Percentiles rank a stretch among this genome's conserved stretches.
Conservation (phyloP, 2,329 filamentous ascomycete genomes). For the Aspergillus tamarii region DNA sequence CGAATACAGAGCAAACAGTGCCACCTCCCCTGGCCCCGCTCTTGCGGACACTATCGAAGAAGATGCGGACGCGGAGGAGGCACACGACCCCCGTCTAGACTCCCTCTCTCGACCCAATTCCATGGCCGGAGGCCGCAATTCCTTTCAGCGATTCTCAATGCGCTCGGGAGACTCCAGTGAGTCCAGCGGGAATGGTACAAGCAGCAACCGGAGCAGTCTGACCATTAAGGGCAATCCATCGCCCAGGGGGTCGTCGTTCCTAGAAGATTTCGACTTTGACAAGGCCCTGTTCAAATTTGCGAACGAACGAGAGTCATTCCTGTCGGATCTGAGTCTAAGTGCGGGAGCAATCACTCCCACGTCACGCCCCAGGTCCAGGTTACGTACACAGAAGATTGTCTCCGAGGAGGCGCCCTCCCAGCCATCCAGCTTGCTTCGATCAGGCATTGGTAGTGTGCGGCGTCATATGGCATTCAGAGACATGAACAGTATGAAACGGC, state of each 20-base stretch:
- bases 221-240: constrained; percentile 57
- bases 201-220: constrained; percentile 66
- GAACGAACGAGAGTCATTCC: constrained; percentile 88
- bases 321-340: constrained; percentile 87
- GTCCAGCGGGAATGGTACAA: constrained; percentile 47
- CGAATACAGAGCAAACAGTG: constrained; percentile 44
- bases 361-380: constrained; percentile 71
- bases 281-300: constrained; percentile 92
- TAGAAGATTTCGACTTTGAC: constrained; percentile 87
- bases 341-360: constrained; percentile 76
- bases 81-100: constrained; percentile 35
- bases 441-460: constrained; percentile 80
- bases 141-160: constrained; percentile 48
- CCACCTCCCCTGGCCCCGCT: constrained; percentile 40
- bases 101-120: constrained; percentile 46
- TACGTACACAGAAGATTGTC: constrained; percentile 79
- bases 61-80: constrained; percentile 60
- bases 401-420: constrained; percentile 65
- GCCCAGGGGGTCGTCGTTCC: constrained; percentile 40
- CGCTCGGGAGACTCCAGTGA: constrained; percentile 53
- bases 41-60: constrained; percentile 64
- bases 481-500: constrained; percentile 92
- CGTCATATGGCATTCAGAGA: constrained; percentile 91
- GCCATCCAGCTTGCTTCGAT: constrained; percentile 53
- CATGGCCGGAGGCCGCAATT: constrained; percentile 38